A percentile compares a stretch with the other conserved stretches of the same genome.
Conservation (phyloP, 495 filamentous ascomycete genomes). For the Achaetomiella virescens region DNA sequence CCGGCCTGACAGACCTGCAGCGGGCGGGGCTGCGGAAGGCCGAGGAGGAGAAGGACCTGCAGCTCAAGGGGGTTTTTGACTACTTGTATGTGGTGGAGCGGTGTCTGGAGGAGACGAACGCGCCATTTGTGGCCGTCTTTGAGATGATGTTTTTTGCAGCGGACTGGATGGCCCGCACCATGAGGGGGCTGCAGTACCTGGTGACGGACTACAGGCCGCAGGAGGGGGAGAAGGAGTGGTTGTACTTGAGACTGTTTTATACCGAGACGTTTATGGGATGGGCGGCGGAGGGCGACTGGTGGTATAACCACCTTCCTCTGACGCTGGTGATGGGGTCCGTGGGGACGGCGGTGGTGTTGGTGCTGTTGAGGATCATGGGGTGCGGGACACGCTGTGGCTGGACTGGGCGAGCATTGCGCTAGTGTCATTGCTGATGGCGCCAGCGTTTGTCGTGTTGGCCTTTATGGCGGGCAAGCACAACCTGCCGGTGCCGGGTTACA, state of each 20-base stretch:
- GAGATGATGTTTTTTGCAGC: constrained; percentile 47
- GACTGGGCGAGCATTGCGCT: constrained; percentile 35
- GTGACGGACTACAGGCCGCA: constrained; percentile 16
- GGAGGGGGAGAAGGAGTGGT: constrained; percentile 29
- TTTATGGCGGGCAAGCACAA: constrained; percentile 45
- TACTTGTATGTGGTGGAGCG: constrained; percentile 39
- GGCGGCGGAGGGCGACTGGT: constrained; percentile 8
- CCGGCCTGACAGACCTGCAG: constrained; percentile 14
- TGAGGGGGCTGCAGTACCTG: constrained; percentile 33
- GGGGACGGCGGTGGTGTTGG: background rate
- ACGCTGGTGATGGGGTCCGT: background rate
- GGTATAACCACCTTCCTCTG: constrained; percentile 5
- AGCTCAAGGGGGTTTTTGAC: constrained; percentile 35
- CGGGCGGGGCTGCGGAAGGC: constrained; percentile 17
- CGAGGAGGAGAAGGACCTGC: constrained; percentile 21
- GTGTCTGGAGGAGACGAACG: constrained; percentile 33
- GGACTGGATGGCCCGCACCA: constrained; percentile 41
- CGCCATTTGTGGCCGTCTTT: constrained; percentile 43
- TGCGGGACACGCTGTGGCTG: constrained; percentile 16
- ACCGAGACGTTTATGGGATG: constrained; percentile 28
- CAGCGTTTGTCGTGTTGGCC: constrained; percentile 34
- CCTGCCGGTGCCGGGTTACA: constrained; percentile 30
- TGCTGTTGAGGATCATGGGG: background rate
- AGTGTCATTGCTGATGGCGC: constrained; percentile 32
- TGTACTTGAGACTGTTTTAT: constrained; percentile 47